These are phyloP conservation scores for Jacaranda copaia DNA, from an alignment of 257 asterid species.

Conservation along the genomic window DNA sequence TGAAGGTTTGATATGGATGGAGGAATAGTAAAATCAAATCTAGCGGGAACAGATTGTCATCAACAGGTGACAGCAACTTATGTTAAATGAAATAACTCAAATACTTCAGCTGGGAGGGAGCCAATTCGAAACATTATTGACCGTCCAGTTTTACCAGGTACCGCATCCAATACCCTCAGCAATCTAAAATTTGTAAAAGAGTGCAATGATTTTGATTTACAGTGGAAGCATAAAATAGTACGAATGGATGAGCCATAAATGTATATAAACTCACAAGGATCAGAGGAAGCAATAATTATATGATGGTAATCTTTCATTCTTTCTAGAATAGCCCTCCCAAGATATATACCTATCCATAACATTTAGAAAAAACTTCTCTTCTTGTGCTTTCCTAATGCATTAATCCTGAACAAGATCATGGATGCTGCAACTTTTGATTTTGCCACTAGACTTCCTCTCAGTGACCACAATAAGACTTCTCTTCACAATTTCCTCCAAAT, in stretches of 20 bases:
- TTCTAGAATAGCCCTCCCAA: neutral
- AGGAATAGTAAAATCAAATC: too few relatives aligned
- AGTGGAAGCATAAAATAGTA: neutral
- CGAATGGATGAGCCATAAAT: neutral
- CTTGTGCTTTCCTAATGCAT: too few relatives aligned
- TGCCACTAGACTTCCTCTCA: too few relatives aligned
- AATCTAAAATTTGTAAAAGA: neutral
- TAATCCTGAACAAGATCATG: too few relatives aligned
- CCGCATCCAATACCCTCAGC: neutral
- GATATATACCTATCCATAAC: neutral
- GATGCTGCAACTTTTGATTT: too few relatives aligned
- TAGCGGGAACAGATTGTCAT: too few relatives aligned
- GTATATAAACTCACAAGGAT: neutral
- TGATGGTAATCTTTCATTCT: neutral
- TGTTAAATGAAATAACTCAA: neutral
- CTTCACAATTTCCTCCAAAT: neutral
- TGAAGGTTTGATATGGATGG: too few relatives aligned
- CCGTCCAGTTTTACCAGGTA: too few relatives aligned
- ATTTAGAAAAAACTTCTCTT: neutral
- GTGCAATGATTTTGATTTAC: neutral
- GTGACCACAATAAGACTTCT: neutral
- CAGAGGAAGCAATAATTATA: neutral
- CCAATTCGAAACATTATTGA: too few relatives aligned
- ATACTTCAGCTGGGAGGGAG: neutral
- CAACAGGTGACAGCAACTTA: too few relatives aligned